These are phyloP conservation scores for Tuber aestivum DNA, from an alignment of 495 filamentous ascomycete species.

Conservation along the genomic window DNA sequence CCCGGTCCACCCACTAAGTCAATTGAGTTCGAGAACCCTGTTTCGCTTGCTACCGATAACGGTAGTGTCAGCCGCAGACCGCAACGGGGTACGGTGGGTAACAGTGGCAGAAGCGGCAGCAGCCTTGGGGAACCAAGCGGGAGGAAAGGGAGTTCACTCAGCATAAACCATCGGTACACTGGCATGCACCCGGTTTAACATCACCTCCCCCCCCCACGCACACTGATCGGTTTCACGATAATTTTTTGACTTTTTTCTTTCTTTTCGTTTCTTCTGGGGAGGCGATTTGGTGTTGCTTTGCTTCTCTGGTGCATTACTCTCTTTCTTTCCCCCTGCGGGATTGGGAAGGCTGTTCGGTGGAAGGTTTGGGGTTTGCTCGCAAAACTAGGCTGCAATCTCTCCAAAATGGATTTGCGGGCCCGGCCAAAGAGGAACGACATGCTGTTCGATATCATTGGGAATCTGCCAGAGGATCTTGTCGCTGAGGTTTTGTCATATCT, in stretches of 20 bases:
- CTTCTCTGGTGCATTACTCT: neutral
- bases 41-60: neutral
- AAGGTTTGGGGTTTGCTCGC: neutral
- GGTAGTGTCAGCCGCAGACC: neutral
- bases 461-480: conserved; percentile 28
- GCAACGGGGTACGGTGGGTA: neutral
- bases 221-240: neutral
- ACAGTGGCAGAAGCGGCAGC: neutral
- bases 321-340: neutral
- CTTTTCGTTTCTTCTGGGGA: neutral
- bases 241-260: neutral
- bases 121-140: neutral
- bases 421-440: neutral
- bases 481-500: conserved; percentile 22
- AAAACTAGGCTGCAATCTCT: neutral
- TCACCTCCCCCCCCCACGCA: neutral
- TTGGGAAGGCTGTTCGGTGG: neutral
- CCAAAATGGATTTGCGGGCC: neutral
- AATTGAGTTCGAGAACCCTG: neutral
- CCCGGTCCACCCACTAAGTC: neutral
- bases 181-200: neutral
- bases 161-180: neutral
- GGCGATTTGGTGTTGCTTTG: neutral
- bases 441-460: conserved; percentile 28
- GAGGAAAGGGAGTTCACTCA: neutral